Conservation (phyloP, 306 rosid genomes). For the Dalbergia oliveri region DNA sequence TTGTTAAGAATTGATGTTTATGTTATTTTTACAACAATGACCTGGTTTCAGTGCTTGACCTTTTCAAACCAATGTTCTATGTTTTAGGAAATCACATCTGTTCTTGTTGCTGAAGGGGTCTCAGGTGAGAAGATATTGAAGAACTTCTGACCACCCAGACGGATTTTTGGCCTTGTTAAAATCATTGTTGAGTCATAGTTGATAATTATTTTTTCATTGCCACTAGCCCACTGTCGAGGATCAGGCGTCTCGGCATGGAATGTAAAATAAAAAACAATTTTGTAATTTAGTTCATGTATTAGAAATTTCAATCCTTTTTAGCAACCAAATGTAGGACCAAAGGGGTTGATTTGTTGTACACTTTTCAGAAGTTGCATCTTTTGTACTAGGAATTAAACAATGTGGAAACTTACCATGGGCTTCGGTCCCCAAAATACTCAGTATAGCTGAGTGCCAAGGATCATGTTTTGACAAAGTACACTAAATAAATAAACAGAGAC, state of each 20-base stretch:
- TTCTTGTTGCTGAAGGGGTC: constrained; percentile 86
- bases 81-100: constrained; percentile 88
- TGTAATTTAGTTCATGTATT: constrained; percentile 45
- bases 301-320: constrained; percentile 24
- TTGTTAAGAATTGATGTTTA: too few species aligned
- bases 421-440: too few species aligned
- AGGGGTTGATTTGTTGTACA: too few species aligned
- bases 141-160: constrained; percentile 67
- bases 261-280: constrained; percentile 53
- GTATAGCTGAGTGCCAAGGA: too few species aligned
- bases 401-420: too few species aligned
- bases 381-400: too few species aligned
- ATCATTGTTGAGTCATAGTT: constrained; percentile 45
- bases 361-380: too few species aligned
- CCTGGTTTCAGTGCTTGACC: constrained; percentile 11
- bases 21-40: not conserved
- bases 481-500: too few species aligned
- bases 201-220: constrained; percentile 54
- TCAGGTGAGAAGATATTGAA: constrained; percentile 81
- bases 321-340: constrained; percentile 1
- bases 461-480: too few species aligned
- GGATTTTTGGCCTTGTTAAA: constrained; percentile 56
- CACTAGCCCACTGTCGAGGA: constrained; percentile 46
- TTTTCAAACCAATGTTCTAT: constrained; percentile 9
- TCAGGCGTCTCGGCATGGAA: constrained; percentile 59